A percentile compares a stretch with the other conserved stretches of the same genome.
Conservation (phyloP, 2,329 filamentous ascomycete genomes). For the Sordariomycetes sp. region DNA sequence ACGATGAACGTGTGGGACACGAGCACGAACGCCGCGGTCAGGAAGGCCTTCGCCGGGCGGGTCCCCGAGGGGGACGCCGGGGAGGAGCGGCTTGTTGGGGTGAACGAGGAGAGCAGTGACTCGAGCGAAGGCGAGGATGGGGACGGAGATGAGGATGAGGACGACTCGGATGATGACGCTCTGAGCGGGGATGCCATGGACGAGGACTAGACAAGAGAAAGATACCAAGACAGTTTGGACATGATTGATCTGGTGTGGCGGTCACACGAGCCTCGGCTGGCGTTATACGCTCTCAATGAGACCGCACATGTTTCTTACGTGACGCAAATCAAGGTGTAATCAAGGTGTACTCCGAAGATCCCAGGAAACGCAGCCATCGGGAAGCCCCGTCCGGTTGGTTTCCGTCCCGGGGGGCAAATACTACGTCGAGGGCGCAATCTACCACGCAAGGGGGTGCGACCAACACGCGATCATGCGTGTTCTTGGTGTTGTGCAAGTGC, state of each 20-base stretch:
- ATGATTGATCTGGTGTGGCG: neutral
- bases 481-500: neutral
- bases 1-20: conserved; percentile 94
- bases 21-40: conserved; percentile 78
- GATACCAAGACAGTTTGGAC: neutral
- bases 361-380: neutral
- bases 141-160: conserved; percentile 25
- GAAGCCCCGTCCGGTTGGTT: neutral
- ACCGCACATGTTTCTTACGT: neutral
- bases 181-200: conserved; percentile 18
- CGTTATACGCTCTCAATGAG: neutral
- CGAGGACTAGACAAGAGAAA: conserved; percentile 22
- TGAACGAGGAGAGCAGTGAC: conserved; percentile 59
- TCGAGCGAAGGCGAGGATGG: conserved; percentile 52
- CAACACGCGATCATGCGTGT: neutral
- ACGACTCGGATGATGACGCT: conserved; percentile 33
- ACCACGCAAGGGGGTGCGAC: neutral
- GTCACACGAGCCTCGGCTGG: neutral
- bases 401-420: neutral
- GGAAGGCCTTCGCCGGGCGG: conserved; percentile 69
- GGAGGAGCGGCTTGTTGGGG: conserved; percentile 67
- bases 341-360: neutral
- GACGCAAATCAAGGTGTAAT: neutral
- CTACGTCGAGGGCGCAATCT: neutral
- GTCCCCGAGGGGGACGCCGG: conserved; percentile 44